A percentile compares a stretch with the other conserved stretches of the same genome.
These are phyloP conservation scores for Candida incommunis DNA, from an alignment of 805 yeast genomes.

Conservation along the genomic window DNA sequence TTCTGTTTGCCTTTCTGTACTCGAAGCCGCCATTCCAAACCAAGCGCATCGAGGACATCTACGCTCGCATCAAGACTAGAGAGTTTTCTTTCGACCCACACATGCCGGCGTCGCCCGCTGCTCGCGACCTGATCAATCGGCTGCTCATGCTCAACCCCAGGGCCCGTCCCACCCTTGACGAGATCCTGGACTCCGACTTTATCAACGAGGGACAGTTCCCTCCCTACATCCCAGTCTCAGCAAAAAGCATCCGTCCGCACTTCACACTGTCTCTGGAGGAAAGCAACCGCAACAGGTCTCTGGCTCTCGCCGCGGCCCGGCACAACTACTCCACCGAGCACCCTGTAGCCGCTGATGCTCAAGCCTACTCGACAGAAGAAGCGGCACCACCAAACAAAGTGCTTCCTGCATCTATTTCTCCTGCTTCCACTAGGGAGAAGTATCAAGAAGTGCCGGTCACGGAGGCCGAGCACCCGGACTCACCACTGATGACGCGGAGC, in stretches of 20 bases:
- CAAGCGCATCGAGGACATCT: conserved; percentile 81
- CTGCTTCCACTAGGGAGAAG: conserved; percentile 79
- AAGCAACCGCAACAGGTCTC: conserved; percentile 52
- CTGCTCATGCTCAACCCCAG: conserved; percentile 66
- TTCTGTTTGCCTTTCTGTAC: conserved; percentile 80
- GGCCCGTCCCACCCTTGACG: conserved; percentile 67
- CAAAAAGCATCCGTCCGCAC: conserved; percentile 51
- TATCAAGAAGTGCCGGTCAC: conserved; percentile 35
- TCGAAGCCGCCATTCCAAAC: conserved; percentile 99
- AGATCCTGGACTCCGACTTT: conserved; percentile 73
- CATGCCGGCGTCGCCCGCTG: conserved; percentile 52
- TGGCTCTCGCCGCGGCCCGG: conserved; percentile 52
- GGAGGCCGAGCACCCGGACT: conserved; percentile 10
- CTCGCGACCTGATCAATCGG: conserved; percentile 49
- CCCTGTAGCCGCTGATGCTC: conserved; percentile 12
- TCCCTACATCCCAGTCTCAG: conserved; percentile 42
- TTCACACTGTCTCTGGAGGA: conserved; percentile 41
- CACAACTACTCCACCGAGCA: conserved; percentile 15
- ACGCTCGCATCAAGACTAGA: conserved; percentile 75
- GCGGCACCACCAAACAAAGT: conserved; percentile 30
- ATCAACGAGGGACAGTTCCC: conserved; percentile 75
- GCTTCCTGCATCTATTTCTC: conserved; percentile 81
- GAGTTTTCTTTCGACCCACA: conserved; percentile 70
- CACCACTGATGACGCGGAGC: conserved; percentile 6
- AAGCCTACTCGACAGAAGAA: conserved; percentile 22